Percentiles rank a stretch among this genome's conserved stretches.
These are phyloP conservation scores for Drechslerella dactyloides DNA, from an alignment of 2,329 filamentous ascomycete species.

Conservation along the genomic window DNA sequence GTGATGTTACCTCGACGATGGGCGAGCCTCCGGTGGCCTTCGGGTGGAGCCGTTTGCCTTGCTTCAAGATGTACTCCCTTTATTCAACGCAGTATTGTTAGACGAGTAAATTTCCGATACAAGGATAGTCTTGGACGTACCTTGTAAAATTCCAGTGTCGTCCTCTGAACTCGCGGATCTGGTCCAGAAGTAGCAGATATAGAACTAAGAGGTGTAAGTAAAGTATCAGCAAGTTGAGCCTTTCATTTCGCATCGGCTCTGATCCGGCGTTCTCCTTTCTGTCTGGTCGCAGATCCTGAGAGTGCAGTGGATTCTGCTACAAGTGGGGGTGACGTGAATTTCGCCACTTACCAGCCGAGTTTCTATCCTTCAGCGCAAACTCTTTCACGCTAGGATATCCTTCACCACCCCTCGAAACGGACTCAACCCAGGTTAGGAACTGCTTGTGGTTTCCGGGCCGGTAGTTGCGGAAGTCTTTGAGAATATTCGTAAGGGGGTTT, in stretches of 20 bases:
- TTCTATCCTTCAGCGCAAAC: conserved; percentile 63
- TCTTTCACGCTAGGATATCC: conserved; percentile 64
- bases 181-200: conserved; percentile 72
- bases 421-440: conserved; percentile 75
- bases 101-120: too few species aligned
- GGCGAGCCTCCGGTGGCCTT: conserved; percentile 81
- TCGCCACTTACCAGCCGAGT: conserved; percentile 50
- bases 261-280: not conserved
- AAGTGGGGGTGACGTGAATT: too few species aligned
- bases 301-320: too few species aligned
- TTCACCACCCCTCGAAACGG: conserved; percentile 34
- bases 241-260: too few species aligned
- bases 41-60: conserved; percentile 69
- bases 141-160: conserved; percentile 81
- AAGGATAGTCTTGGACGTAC: not conserved
- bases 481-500: conserved; percentile 85
- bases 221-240: not conserved
- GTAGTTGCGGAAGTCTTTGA: conserved; percentile 84
- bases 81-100: not conserved
- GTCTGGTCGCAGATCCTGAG: not conserved
- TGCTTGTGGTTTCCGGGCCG: conserved; percentile 85
- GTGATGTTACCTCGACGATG: conserved; percentile 68
- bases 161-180: conserved; percentile 82
- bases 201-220: conserved; percentile 55
- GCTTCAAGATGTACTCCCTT: conserved; percentile 80